Evolutionary conservation across 495 filamentous ascomycete species (phyloP), one percentile per base, ranked within the genome.

Genomic region (Sporormia fimetaria): DNA sequence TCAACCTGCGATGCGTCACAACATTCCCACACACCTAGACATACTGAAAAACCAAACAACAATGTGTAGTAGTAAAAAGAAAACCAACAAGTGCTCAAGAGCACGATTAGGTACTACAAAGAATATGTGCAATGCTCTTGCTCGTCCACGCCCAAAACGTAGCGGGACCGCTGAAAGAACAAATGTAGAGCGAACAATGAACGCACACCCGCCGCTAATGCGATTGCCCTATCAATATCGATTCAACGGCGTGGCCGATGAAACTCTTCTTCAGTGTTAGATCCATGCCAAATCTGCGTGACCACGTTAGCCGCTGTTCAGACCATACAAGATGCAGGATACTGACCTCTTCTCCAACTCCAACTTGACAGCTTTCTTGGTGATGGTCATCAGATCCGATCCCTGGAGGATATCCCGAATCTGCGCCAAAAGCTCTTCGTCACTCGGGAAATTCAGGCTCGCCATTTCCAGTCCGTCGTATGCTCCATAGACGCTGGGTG

Each of bases 361-460:
- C 43, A 71, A 62, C 71, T 94, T 95, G 64, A 99, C 81, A 43
- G 81, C 83, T 76, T 96, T 99, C 79, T 99, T 99, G 47, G 92
- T 96, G 21, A 96, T 82, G 7, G 68, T 84, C 90, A 99, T 99
- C 53, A 99, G 66, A 66, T 99, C 92, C 1, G 85, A 85, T 2
- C 81, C 87, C 46, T 76, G 69, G 33, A 99, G 65, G 39, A 99
- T 92, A 51, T 94, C 87, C 27, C 90, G 69, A 41, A 99, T 96
- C 69, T 99, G 92, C 1, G 83, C 79, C 33, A 96, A 65, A 33
- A 99, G 68, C 14, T 84, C 79, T 58, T 99, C 90, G 47, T 99
- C 90, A 44, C 65, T 78, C 1, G 90, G 90, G 51, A 94, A 60
- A 21, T 78, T 79, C 4, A 79, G 52, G 59, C 87, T 81, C 49